Evolutionary conservation across 164 flowering plant species (phyloP).

Genomic region (Cinnamomum chago): DNA sequence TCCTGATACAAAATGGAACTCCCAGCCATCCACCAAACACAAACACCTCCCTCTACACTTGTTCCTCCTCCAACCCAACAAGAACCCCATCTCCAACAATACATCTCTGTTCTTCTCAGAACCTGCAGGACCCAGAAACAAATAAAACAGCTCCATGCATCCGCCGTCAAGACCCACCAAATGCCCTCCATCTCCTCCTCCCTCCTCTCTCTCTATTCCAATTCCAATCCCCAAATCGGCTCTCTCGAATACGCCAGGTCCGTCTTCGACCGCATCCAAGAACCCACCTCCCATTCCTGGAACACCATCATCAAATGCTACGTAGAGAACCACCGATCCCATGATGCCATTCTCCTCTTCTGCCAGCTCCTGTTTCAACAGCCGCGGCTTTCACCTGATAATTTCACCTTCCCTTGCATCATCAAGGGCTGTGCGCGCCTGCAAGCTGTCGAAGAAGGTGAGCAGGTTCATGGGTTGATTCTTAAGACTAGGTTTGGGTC

Average conservation of each 20-base stretch:
- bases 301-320: slow-evolving; percentile 33
- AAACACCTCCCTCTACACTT: neutral
- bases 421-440: slow-evolving; percentile 33
- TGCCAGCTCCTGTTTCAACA: slow-evolving; percentile 14
- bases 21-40: no score
- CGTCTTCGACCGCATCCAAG: slow-evolving; percentile 23
- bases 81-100: neutral
- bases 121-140: slow-evolving; percentile 4
- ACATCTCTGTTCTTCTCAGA: slow-evolving; percentile 5
- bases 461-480: slow-evolving; percentile 37
- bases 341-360: slow-evolving; percentile 30
- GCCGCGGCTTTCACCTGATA: slow-evolving; percentile 16
- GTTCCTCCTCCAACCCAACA: neutral
- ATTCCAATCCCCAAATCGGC: slow-evolving; percentile 6
- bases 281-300: slow-evolving; percentile 26
- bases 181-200: slow-evolving; percentile 10
- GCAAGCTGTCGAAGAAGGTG: slow-evolving; percentile 29
- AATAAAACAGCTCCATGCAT: slow-evolving; percentile 14
- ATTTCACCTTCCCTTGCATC: slow-evolving; percentile 34
- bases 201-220: slow-evolving; percentile 11
- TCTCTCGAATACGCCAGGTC: slow-evolving; percentile 12
- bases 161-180: slow-evolving; percentile 13
- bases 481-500: slow-evolving; percentile 30
- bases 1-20: no score
- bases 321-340: slow-evolving; percentile 24